Conservation (phyloP, 2,329 filamentous ascomycete species). For the Atkinsonella hypoxylon region DNA sequence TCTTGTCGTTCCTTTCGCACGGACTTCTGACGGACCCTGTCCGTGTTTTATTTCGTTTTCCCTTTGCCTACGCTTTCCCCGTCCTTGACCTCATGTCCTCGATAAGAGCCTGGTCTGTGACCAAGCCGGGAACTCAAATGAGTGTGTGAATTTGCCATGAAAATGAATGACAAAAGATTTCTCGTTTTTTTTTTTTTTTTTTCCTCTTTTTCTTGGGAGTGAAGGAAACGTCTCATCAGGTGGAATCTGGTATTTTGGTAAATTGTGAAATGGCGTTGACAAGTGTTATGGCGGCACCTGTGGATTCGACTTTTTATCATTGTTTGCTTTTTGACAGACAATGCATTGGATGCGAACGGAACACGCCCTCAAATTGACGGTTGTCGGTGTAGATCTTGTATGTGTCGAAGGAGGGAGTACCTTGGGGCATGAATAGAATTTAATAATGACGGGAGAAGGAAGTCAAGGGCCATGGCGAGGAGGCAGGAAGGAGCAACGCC, state of each 20-base stretch:
- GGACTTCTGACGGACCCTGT: no score
- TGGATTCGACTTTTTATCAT: neutral
- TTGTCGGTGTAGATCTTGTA: neutral
- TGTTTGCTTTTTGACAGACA: neutral
- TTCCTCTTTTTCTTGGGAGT: neutral
- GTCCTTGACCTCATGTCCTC: neutral
- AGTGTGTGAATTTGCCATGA: constrained; percentile 1
- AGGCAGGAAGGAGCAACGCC: neutral
- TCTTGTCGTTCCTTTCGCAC: no score
- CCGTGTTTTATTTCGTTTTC: neutral
- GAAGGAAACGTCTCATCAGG: neutral
- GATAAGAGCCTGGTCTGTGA: neutral
- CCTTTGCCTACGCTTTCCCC: neutral
- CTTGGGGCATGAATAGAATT: neutral
- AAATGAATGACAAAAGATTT: constrained; percentile 1
- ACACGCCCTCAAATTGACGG: neutral
- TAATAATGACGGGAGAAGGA: neutral
- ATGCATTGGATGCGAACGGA: neutral
- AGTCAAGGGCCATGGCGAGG: neutral
- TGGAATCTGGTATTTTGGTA: neutral
- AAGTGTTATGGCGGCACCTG: neutral
- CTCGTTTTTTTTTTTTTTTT: neutral
- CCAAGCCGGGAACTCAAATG: neutral
- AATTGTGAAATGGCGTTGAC: constrained; percentile 3
- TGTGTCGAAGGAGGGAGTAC: neutral